Percentiles rank a stretch among this genome's conserved stretches.
Conservation (phyloP, 169 alveolate species). For the Cryptosporidium ubiquitum region DNA sequence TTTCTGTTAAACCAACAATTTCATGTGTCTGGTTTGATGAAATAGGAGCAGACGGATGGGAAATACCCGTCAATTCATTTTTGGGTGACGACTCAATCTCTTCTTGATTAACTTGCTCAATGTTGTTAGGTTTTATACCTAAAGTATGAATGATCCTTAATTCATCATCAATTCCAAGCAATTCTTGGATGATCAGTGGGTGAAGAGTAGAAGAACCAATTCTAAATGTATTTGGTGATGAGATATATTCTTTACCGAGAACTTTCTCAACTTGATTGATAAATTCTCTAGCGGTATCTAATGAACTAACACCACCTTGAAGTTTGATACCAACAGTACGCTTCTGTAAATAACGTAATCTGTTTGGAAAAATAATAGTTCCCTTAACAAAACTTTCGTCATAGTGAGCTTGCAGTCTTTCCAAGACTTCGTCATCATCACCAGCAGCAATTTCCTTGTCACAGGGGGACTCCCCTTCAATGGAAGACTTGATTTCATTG, state of each 20-base stretch:
- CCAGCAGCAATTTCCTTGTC: constrained; percentile 75
- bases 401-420: constrained; percentile 32
- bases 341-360: constrained; percentile 50
- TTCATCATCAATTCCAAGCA: constrained; percentile 61
- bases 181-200: constrained; percentile 40
- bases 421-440: constrained; percentile 54
- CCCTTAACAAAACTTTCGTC: constrained; percentile 64
- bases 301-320: constrained; percentile 68
- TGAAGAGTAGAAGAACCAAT: constrained; percentile 72
- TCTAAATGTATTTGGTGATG: constrained; percentile 68
- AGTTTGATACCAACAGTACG: constrained; percentile 60
- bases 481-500: constrained; percentile 14
- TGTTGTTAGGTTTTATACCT: constrained; percentile 17
- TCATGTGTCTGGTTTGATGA: constrained; percentile 29
- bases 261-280: constrained; percentile 36
- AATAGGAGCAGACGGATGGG: constrained; percentile 60
- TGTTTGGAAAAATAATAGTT: constrained; percentile 42
- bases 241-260: constrained; percentile 42
- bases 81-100: background rate
- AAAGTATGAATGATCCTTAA: constrained; percentile 62
- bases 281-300: constrained; percentile 37
- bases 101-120: constrained; percentile 15
- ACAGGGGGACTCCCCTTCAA: constrained; percentile 69
- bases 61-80: constrained; percentile 44
- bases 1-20: background rate